A percentile compares a stretch with the other conserved stretches of the same genome.
Conservation (phyloP, 148 eudicot genomes). For the Dysphania ambrosioides region DNA sequence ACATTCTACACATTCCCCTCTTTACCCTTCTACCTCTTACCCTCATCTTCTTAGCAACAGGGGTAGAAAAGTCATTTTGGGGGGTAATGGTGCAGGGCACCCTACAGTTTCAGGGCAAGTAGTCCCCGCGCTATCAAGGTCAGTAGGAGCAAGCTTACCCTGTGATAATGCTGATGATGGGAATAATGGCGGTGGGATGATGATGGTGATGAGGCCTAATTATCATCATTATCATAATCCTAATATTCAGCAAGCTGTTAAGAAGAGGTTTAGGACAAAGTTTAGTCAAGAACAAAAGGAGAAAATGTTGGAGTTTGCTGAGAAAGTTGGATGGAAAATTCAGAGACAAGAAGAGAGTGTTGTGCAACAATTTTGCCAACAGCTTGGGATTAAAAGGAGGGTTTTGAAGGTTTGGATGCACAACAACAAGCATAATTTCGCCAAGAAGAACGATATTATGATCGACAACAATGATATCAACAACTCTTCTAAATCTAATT, state of each 20-base stretch:
- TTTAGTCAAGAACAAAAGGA: constrained; percentile 80
- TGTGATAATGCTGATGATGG: constrained; percentile 2
- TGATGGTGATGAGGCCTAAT: constrained; percentile 30
- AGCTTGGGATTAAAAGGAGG: constrained; percentile 59
- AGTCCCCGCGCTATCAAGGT: constrained; percentile 17
- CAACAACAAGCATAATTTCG: constrained; percentile 81
- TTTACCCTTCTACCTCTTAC: constrained; percentile 27
- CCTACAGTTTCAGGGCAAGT: neutral
- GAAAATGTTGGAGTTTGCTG: constrained; percentile 67
- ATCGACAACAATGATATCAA: neutral
- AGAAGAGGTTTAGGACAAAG: constrained; percentile 69
- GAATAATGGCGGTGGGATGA: constrained; percentile 5
- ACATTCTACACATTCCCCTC: neutral
- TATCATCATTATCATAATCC: neutral
- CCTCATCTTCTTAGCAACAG: constrained; percentile 1
- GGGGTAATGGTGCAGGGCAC: constrained; percentile 20
- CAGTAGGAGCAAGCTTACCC: constrained; percentile 15
- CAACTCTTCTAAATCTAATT: neutral
- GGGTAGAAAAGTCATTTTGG: constrained; percentile 30
- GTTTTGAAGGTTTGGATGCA: constrained; percentile 98
- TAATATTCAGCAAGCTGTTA: constrained; percentile 13
- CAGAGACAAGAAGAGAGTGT: constrained; percentile 58
- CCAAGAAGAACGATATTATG: constrained; percentile 40
- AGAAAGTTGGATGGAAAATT: constrained; percentile 67
- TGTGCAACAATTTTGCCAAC: constrained; percentile 60